Percentiles rank a stretch among this genome's conserved stretches.
phyloP scores from a whole-genome alignment of 805 yeast genomes.

The Saturnispora kantuleensis region DNA sequence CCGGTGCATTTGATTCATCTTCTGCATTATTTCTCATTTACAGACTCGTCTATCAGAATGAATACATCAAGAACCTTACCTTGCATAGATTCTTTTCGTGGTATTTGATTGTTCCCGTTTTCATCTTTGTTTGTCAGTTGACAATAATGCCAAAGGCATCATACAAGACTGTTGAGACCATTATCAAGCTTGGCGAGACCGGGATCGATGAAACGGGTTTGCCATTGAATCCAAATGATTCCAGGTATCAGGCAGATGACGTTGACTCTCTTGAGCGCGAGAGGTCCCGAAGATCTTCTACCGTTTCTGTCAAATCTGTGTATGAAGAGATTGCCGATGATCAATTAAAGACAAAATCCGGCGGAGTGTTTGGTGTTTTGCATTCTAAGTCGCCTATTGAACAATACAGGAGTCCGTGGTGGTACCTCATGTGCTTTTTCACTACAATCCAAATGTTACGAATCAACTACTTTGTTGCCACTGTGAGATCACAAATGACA shows the following conservation, averaged over 20 bases:
- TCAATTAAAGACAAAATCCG: conserved; percentile 40
- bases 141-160: conserved; percentile 72
- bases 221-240: conserved; percentile 39
- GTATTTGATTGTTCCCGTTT: conserved; percentile 68
- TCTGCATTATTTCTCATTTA: conserved; percentile 79
- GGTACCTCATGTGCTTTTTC: conserved; percentile 62
- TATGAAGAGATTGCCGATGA: conserved; percentile 59
- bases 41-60: conserved; percentile 49
- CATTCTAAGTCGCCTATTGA: conserved; percentile 42
- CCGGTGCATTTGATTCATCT: conserved; percentile 92
- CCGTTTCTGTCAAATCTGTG: conserved; percentile 39
- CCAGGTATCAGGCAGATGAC: conserved; percentile 19
- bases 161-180: conserved; percentile 60
- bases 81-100: conserved; percentile 51
- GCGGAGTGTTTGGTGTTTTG: conserved; percentile 69
- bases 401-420: conserved; percentile 59
- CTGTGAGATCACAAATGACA: conserved; percentile 72
- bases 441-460: conserved; percentile 86
- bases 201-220: conserved; percentile 66
- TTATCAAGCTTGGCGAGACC: conserved; percentile 61
- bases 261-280: conserved; percentile 12
- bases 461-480: conserved; percentile 88
- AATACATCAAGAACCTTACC: conserved; percentile 29
- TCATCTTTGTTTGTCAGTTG: conserved; percentile 64
- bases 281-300: conserved; percentile 30